These are phyloP conservation scores for Fusarium sp. DNA, from an alignment of 2,329 filamentous ascomycete species.

Conservation along the genomic window DNA sequence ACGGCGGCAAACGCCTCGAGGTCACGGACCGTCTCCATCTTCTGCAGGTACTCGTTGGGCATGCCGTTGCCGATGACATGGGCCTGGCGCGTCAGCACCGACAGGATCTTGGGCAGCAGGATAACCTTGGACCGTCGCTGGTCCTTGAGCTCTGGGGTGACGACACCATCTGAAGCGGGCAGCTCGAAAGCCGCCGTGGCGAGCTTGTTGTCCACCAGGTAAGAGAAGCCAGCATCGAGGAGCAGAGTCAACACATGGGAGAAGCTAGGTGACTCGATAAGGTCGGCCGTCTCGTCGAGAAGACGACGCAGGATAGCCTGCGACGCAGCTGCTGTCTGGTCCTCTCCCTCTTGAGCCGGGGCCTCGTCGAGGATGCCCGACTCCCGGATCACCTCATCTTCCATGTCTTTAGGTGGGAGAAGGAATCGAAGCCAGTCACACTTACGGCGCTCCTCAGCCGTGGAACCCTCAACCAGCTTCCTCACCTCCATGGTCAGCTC, in stretches of 20 bases:
- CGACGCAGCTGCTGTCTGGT: slow-evolving; percentile 54
- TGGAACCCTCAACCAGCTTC: slow-evolving; percentile 78
- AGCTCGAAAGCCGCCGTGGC: slow-evolving; percentile 77
- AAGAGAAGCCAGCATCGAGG: slow-evolving; percentile 85
- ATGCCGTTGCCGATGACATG: slow-evolving; percentile 84
- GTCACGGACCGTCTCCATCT: slow-evolving; percentile 78
- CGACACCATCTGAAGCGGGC: slow-evolving; percentile 44
- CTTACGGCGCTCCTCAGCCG: slow-evolving; percentile 51
- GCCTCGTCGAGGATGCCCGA: slow-evolving; percentile 75
- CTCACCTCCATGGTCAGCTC: slow-evolving; percentile 84
- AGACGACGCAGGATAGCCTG: slow-evolving; percentile 75
- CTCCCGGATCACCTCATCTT: slow-evolving; percentile 83
- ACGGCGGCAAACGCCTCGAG: slow-evolving; percentile 86
- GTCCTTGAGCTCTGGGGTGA: slow-evolving; percentile 62
- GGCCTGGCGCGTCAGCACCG: slow-evolving; percentile 88
- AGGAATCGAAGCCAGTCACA: slow-evolving; percentile 82
- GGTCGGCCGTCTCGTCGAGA: slow-evolving; percentile 92
- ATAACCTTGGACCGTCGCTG: slow-evolving; percentile 66
- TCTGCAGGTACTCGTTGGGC: slow-evolving; percentile 73
- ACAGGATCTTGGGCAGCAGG: slow-evolving; percentile 85
- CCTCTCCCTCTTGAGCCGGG: slow-evolving; percentile 39
- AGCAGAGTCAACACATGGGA: slow-evolving; percentile 83
- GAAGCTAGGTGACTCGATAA: slow-evolving; percentile 93
- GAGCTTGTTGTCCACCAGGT: slow-evolving; percentile 82
- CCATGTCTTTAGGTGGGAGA: slow-evolving; percentile 78